Evolutionary conservation across 2,329 filamentous ascomycete species (phyloP).

Genomic region (Lasiodiplodia gonubiensis): DNA sequence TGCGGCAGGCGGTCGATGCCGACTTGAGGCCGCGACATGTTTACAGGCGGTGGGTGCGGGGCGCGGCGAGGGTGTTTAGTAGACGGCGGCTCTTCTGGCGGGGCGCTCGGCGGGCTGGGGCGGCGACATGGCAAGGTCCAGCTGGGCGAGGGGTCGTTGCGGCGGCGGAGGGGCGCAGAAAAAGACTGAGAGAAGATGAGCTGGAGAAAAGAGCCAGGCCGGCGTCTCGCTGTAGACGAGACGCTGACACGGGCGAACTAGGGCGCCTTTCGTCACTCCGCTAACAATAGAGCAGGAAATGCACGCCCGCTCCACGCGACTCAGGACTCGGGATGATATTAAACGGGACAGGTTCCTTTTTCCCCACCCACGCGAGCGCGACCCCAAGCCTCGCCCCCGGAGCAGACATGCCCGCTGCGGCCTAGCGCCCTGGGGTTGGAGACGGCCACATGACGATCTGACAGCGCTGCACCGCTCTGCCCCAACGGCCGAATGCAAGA

Average conservation of each 20-base stretch:
- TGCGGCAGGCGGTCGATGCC: slow-evolving; percentile 79
- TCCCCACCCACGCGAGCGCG: slow-evolving; percentile 24
- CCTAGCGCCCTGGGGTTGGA: slow-evolving; percentile 17
- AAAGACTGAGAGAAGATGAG: neutral
- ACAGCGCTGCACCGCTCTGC: slow-evolving; percentile 14
- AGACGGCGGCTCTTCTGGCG: slow-evolving; percentile 5
- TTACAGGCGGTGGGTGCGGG: slow-evolving; percentile 1
- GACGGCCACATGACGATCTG: slow-evolving; percentile 27
- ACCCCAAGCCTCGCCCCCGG: slow-evolving; percentile 26
- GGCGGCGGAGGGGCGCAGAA: neutral
- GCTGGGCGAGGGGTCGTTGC: neutral
- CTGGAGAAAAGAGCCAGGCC: slow-evolving; percentile 5
- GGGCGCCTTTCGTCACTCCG: slow-evolving; percentile 12
- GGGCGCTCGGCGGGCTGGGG: slow-evolving; percentile 15
- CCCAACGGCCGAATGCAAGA: neutral
- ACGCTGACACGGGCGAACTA: slow-evolving; percentile 1
- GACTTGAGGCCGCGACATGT: slow-evolving; percentile 70
- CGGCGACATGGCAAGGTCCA: slow-evolving; percentile 16
- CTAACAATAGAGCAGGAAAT: slow-evolving; percentile 22
- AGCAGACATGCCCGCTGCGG: slow-evolving; percentile 15
- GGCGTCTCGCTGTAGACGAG: neutral
- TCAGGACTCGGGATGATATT: slow-evolving; percentile 26
- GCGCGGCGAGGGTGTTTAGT: neutral
- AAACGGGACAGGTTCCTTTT: slow-evolving; percentile 25
- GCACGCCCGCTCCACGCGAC: slow-evolving; percentile 16